Percentiles rank a stretch among this genome's conserved stretches.
Conservation (phyloP, 108 stramenopile genomes). For the Cyclotella sp. region DNA sequence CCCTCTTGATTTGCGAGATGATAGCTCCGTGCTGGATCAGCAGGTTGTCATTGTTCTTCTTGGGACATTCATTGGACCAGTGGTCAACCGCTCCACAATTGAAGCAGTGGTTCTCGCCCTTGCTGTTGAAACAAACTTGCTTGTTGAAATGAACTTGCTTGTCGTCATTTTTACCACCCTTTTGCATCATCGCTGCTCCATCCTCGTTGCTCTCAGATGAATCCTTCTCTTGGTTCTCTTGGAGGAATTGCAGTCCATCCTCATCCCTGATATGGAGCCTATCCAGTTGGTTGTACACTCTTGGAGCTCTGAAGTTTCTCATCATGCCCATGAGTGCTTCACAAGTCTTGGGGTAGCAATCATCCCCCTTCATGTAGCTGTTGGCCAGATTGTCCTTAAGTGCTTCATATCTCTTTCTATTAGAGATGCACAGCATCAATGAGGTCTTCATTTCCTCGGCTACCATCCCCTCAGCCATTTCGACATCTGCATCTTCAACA, state of each 20-base stretch:
- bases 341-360: not conserved
- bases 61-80: not conserved
- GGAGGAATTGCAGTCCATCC: not conserved
- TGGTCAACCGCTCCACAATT: constrained; percentile 2
- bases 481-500: too few species aligned
- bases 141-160: too few species aligned
- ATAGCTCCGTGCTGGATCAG: too few species aligned
- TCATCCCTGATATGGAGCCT: too few species aligned
- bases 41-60: too few species aligned
- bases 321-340: not conserved
- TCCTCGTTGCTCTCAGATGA: constrained; percentile 8
- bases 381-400: not conserved
- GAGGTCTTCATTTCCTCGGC: not conserved
- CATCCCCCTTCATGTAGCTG: not conserved
- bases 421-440: not conserved
- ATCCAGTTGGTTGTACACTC: too few species aligned
- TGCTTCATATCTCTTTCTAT: not conserved
- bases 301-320: not conserved
- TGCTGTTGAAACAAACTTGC: too few species aligned
- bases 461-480: not conserved
- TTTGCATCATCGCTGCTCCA: not conserved
- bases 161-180: not conserved
- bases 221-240: not conserved
- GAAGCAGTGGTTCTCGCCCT: too few species aligned
- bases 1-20: too few species aligned